phyloP scores from a whole-genome alignment of 2,329 filamentous ascomycete species.

The Endothia cerciana region DNA sequence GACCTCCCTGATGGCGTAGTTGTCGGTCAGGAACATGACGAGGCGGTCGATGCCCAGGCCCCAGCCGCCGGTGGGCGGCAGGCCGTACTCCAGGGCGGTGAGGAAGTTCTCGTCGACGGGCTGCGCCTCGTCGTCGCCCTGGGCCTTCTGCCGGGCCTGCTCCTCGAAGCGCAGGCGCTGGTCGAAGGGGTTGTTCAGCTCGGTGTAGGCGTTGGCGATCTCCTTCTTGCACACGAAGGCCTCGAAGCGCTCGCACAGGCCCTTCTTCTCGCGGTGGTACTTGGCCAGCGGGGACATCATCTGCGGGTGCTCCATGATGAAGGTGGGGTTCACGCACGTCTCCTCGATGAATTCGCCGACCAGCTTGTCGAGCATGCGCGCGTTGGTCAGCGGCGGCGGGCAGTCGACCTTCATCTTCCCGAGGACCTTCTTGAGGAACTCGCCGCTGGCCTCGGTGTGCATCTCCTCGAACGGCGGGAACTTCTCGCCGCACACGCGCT shows the following conservation, averaged over 20 bases:
- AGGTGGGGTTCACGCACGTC: slow-evolving; percentile 90
- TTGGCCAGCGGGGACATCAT: slow-evolving; percentile 98
- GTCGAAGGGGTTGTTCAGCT: slow-evolving; percentile 96
- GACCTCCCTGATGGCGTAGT: slow-evolving; percentile 96
- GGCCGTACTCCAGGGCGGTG: slow-evolving; percentile 58
- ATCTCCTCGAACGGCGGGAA: slow-evolving; percentile 89
- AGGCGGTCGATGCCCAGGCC: slow-evolving; percentile 94
- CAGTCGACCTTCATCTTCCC: slow-evolving; percentile 92
- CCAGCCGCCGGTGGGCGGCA: slow-evolving; percentile 95
- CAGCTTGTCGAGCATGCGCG: slow-evolving; percentile 94
- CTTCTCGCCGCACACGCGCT: slow-evolving; percentile 87
- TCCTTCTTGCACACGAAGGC: slow-evolving; percentile 98
- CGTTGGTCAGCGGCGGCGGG: slow-evolving; percentile 86
- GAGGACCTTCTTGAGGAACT: slow-evolving; percentile 82
- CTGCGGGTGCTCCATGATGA: slow-evolving; percentile 77
- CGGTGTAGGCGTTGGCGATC: slow-evolving; percentile 80
- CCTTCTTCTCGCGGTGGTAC: slow-evolving; percentile 79
- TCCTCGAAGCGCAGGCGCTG: slow-evolving; percentile 92
- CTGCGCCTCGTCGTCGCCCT: slow-evolving; percentile 97
- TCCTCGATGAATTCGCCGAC: slow-evolving; percentile 94
- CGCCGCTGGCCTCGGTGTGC: slow-evolving; percentile 85
- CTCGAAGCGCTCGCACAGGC: slow-evolving; percentile 95
- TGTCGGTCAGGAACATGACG: slow-evolving; percentile 94
- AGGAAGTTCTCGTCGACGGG: slow-evolving; percentile 80
- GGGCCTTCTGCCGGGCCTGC: slow-evolving; percentile 92